Conservation (phyloP, 331 rosid genomes). For the Stylosanthes scabra region DNA sequence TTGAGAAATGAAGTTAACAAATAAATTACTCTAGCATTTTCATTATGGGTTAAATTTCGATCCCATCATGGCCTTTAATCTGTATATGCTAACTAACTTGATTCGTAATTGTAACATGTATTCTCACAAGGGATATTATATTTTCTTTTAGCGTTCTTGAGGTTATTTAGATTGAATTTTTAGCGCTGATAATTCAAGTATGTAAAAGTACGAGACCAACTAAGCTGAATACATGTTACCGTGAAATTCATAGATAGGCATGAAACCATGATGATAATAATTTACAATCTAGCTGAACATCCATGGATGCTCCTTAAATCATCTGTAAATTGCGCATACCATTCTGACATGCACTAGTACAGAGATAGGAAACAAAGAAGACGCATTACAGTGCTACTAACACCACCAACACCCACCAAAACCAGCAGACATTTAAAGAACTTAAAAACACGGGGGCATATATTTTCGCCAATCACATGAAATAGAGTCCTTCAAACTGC, state of each 20-base stretch:
- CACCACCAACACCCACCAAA: slow-evolving; percentile 51
- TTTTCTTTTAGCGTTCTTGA: not conserved
- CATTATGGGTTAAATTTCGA: not conserved
- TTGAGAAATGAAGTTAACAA: slow-evolving; percentile 4
- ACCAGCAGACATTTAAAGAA: slow-evolving; percentile 52
- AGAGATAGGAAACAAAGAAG: slow-evolving; percentile 40
- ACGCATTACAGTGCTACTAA: slow-evolving; percentile 46
- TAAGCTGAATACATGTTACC: not conserved
- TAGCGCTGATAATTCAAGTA: not conserved
- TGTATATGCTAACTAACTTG: too few species aligned
- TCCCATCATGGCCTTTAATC: slow-evolving; percentile 3
- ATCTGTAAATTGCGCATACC: slow-evolving; percentile 44
- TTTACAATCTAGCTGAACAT: slow-evolving; percentile 44
- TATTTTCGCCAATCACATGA: slow-evolving; percentile 58
- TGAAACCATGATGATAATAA: slow-evolving; percentile 37
- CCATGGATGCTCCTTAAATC: slow-evolving; percentile 26
- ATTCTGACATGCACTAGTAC: slow-evolving; percentile 35
- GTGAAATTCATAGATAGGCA: slow-evolving; percentile 28
- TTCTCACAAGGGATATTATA: not conserved
- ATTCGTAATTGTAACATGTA: not conserved
- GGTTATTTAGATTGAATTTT: not conserved
- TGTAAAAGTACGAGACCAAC: not conserved
- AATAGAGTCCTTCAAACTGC: slow-evolving; percentile 60
- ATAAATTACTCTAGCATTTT: not conserved
- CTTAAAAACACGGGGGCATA: slow-evolving; percentile 49